Percentiles rank a stretch among this genome's conserved stretches.
Evolutionary conservation across 2,329 filamentous ascomycete species (phyloP).

Genomic region (Setomelanomma holmii): DNA sequence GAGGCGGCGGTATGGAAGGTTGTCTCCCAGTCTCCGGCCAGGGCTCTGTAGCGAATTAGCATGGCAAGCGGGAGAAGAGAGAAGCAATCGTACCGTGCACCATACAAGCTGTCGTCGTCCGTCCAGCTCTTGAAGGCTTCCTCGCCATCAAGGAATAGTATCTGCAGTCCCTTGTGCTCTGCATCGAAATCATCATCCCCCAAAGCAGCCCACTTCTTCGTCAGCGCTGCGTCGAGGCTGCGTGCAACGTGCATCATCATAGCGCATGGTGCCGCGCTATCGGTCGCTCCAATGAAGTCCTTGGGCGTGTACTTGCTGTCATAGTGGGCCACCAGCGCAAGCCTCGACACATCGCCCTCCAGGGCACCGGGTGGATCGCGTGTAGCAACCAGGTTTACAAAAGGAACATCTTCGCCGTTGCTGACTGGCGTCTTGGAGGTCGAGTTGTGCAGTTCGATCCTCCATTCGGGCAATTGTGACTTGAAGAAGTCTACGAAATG

Average conservation of each 20-base stretch:
- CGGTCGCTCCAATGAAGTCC: constrained; percentile 91
- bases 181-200: constrained; percentile 59
- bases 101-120: constrained; percentile 84
- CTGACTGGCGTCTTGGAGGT: constrained; percentile 82
- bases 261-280: constrained; percentile 93
- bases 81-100: constrained; percentile 71
- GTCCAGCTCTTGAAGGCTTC: constrained; percentile 89
- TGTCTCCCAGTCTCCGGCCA: constrained; percentile 84
- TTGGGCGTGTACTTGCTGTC: constrained; percentile 82
- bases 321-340: constrained; percentile 93
- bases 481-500: constrained; percentile 89
- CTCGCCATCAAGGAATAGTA: constrained; percentile 90
- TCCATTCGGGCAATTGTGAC: constrained; percentile 79
- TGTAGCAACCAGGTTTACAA: constrained; percentile 87
- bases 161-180: constrained; percentile 83
- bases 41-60: too few relatives aligned
- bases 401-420: constrained; percentile 75
- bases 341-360: constrained; percentile 76
- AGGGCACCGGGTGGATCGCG: constrained; percentile 84
- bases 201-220: constrained; percentile 79
- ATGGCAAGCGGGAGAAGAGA: too few relatives aligned
- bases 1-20: constrained; percentile 74
- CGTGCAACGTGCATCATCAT: constrained; percentile 88
- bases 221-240: constrained; percentile 80
- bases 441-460: constrained; percentile 83